These are phyloP conservation scores for Colletotrichum plurivorum DNA, from an alignment of 2,329 filamentous ascomycete genomes.

Conservation along the genomic window DNA sequence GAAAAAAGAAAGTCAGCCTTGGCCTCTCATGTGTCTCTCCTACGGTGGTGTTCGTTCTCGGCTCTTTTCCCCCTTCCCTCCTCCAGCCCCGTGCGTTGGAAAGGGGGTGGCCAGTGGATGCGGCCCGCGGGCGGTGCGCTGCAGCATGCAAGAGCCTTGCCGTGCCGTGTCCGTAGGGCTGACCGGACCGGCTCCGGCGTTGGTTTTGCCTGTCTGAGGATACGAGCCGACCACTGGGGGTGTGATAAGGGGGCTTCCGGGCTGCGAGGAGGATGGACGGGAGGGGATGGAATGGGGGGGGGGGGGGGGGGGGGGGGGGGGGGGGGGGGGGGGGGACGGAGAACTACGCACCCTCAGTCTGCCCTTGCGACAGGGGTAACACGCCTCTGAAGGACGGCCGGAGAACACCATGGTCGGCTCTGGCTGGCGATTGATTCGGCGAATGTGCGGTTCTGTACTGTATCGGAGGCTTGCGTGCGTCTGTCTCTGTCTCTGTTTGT, in stretches of 20 bases:
- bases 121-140: background rate
- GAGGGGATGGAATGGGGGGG: background rate
- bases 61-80: no score
- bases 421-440: background rate
- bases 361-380: slow-evolving; percentile 45
- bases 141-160: background rate
- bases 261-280: no score
- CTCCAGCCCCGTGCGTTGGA: no score
- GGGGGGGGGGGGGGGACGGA: slow-evolving; percentile 10
- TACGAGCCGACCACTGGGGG: slow-evolving; percentile 26
- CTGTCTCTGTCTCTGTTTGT: background rate
- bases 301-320: background rate
- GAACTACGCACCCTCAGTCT: slow-evolving; percentile 44
- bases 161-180: slow-evolving; percentile 17
- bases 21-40: slow-evolving; percentile 2
- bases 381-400: slow-evolving; percentile 47
- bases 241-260: no score
- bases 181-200: slow-evolving; percentile 10
- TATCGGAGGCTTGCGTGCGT: background rate
- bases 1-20: slow-evolving; percentile 24
- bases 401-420: slow-evolving; percentile 47
- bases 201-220: background rate
- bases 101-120: no score
- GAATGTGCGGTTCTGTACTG: background rate
- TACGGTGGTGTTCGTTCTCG: background rate